phyloP scores from a whole-genome alignment of 2,329 filamentous ascomycete species.

The Apiospora phragmitis region DNA sequence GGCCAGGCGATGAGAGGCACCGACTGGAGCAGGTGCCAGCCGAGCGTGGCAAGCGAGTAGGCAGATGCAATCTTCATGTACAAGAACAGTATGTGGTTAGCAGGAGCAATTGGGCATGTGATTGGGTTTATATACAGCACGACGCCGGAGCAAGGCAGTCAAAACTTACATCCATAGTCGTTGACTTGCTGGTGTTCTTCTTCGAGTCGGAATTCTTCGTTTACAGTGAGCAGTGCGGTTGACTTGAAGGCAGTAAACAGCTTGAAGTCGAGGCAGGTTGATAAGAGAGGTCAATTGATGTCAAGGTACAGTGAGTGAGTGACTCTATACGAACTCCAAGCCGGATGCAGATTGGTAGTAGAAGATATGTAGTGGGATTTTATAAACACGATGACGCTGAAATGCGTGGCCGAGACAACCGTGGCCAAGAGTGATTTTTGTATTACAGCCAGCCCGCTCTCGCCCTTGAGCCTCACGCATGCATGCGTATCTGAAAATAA shows the following conservation, averaged over 20 bases:
- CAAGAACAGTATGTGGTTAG: background rate
- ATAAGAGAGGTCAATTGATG: background rate
- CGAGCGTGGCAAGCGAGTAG: slow-evolving; percentile 52
- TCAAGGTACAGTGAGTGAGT: background rate
- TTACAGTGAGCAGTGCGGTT: background rate
- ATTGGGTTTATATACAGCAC: background rate
- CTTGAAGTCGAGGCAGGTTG: background rate
- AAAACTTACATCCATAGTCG: slow-evolving; percentile 5
- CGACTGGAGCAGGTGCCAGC: slow-evolving; percentile 51
- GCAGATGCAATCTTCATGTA: slow-evolving; percentile 45
- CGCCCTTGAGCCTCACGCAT: background rate
- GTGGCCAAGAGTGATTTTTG: background rate
- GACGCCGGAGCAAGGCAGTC: background rate
- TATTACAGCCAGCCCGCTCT: background rate
- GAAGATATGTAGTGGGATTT: background rate
- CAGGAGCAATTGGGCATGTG: background rate
- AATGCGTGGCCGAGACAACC: background rate
- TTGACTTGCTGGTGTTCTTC: background rate
- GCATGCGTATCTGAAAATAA: background rate
- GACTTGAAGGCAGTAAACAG: background rate
- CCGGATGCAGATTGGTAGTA: background rate
- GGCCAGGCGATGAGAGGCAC: slow-evolving; percentile 49
- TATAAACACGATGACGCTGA: background rate
- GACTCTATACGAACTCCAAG: background rate
- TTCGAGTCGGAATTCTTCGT: background rate